Evolutionary conservation across 1,284 basidiomycete genomes (phyloP), one percentile per base, ranked within the genome.

Genomic region (Boletus semigastroideus): DNA sequence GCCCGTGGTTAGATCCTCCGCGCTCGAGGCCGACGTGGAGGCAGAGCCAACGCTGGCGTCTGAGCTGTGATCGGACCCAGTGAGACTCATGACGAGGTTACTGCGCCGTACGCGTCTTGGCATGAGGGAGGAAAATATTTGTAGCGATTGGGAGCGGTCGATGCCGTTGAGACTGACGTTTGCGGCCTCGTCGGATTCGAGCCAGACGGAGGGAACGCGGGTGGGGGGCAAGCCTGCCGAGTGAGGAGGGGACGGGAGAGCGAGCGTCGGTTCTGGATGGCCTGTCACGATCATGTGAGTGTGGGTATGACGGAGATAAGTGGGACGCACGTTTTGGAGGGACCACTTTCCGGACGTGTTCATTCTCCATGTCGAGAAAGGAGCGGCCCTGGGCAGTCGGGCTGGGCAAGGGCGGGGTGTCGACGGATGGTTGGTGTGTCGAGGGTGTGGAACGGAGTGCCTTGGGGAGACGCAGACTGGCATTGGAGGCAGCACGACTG

Each of bases 291-390:
- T 19, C 8, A 6, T 2, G 13, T 19, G 7, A 25, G 38, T 1
- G 22, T 49, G 17, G 48, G 49, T 1, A 34, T 10, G 30, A 6
- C 17, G 9, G 5, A 16, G 16, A 11, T n/a, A 7, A 27, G 12
- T 20, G 5, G 16, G 9, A 54, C 63, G 6, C 1, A 70, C 66
- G 59, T 45, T 36, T 52, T 20, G 62, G 60, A 11, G 56, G 60
- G 13, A 58, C 4, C 10, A 31, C 17, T 38, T 56, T 59, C 6
- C 46, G 53, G 28, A 8, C 9, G 1, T 50, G 52, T 6, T 68
- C 59, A 16, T 28, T 53, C 12, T 45, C 66, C 68, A 70, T 63
- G 51, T 67, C 67, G 3, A 70, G 43, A 39, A 69, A 69, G 7
- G 66, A 67, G 10, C 56, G 52, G 8, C 42, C 59, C 7, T 42